Conservation (phyloP, 2,329 filamentous ascomycete genomes). For the Chalaropsis ovoidea region DNA sequence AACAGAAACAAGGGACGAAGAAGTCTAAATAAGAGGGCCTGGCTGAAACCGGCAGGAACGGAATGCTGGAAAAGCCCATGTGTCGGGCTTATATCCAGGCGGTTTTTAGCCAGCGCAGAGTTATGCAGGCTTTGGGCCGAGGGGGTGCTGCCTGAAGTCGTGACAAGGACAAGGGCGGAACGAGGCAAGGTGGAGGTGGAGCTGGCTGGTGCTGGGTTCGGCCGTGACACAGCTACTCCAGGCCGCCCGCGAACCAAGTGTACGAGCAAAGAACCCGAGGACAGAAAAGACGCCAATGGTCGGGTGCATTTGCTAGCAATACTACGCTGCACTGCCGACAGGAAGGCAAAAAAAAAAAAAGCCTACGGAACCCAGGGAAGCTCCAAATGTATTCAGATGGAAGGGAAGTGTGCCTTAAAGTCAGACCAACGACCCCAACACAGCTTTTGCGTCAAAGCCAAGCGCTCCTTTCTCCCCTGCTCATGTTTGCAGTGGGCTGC, state of each 20-base stretch:
- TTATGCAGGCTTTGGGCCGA: neutral
- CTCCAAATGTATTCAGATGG: too few species aligned
- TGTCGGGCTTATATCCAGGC: neutral
- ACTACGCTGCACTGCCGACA: neutral
- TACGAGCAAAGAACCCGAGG: neutral
- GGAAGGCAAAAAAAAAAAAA: neutral
- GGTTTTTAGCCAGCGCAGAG: neutral
- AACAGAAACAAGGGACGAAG: neutral
- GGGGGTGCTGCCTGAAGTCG: neutral
- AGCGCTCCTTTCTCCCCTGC: neutral
- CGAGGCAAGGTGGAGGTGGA: neutral
- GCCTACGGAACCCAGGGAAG: neutral
- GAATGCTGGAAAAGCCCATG: neutral
- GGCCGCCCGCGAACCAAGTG: neutral
- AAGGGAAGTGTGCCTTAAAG: too few species aligned
- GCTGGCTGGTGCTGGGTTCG: too few species aligned
- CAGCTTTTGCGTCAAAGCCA: neutral
- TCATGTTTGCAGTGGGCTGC: neutral
- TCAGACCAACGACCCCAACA: neutral
- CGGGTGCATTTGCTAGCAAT: neutral
- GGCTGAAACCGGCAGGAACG: constrained; percentile 6
- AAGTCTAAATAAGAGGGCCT: neutral
- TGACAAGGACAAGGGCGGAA: neutral
- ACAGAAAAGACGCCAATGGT: neutral
- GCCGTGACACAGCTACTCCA: too few species aligned